Evolutionary conservation across 495 filamentous ascomycete species (phyloP).

Genomic region (Monascus purpureus): DNA sequence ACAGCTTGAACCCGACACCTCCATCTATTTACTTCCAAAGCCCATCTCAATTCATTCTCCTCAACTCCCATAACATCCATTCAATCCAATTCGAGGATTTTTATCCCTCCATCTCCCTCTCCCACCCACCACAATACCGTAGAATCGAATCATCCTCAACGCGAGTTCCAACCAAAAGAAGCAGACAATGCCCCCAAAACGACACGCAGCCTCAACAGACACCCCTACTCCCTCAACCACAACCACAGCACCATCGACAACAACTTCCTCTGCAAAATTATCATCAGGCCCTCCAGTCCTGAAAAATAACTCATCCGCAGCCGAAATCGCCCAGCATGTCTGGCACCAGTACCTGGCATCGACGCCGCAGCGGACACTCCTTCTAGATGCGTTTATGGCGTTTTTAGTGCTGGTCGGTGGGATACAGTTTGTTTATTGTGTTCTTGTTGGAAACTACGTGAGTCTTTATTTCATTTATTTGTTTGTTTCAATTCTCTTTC

Average conservation of each 20-base stretch:
- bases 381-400: constrained; percentile 83
- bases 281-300: constrained; percentile 30
- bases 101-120: too few species aligned
- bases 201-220: constrained; percentile 27
- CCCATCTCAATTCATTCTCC: too few species aligned
- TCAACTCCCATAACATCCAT: too few species aligned
- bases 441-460: constrained; percentile 90
- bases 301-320: constrained; percentile 30
- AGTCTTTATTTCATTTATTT: constrained; percentile 11
- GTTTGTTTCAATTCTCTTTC: not conserved
- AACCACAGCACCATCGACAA: constrained; percentile 8
- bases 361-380: constrained; percentile 82
- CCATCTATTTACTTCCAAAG: too few species aligned
- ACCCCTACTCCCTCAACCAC: constrained; percentile 15
- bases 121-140: too few species aligned
- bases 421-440: constrained; percentile 87
- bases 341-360: constrained; percentile 61
- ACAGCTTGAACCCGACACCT: too few species aligned
- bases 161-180: too few species aligned
- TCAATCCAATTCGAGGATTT: too few species aligned
- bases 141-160: not conserved
- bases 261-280: constrained; percentile 21
- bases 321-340: constrained; percentile 40
- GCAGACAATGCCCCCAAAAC: constrained; percentile 38
- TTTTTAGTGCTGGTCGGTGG: constrained; percentile 78